phyloP scores from a whole-genome alignment of 495 filamentous ascomycete species.

The Aspergillus bertholletiae region DNA sequence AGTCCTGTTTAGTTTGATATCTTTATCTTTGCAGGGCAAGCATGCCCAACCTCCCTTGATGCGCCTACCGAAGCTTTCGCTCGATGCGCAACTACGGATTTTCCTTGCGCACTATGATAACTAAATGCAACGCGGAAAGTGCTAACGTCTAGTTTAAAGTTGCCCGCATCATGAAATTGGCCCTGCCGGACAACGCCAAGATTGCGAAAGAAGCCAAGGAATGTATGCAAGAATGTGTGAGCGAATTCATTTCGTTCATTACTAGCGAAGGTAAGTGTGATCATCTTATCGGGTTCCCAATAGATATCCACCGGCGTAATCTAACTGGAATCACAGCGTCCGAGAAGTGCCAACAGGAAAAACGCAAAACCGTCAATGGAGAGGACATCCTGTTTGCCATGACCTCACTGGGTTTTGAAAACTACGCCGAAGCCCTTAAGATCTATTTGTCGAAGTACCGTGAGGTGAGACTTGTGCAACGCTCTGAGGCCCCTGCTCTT shows the following conservation, averaged over 20 bases:
- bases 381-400: conserved; percentile 98
- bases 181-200: conserved; percentile 96
- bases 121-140: background rate
- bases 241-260: conserved; percentile 99
- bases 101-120: background rate
- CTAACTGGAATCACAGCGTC: conserved; percentile 62
- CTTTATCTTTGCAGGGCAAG: background rate
- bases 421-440: conserved; percentile 96
- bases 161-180: conserved; percentile 97
- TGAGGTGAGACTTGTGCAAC: conserved; percentile 68
- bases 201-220: conserved; percentile 99
- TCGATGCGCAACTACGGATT: background rate
- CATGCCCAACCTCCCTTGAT: background rate
- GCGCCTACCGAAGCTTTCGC: background rate
- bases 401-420: conserved; percentile 98
- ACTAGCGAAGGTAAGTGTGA: conserved; percentile 83
- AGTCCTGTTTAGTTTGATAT: background rate
- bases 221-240: conserved; percentile 99
- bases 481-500: conserved; percentile 16
- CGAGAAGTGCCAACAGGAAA: conserved; percentile 98
- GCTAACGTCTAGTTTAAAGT: conserved; percentile 95
- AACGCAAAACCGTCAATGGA: conserved; percentile 97
- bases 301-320: background rate
- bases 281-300: background rate
- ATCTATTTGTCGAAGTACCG: conserved; percentile 97